These are phyloP conservation scores for Wickerhamomyces queroliae DNA, from an alignment of 805 yeast species.

Conservation along the genomic window DNA sequence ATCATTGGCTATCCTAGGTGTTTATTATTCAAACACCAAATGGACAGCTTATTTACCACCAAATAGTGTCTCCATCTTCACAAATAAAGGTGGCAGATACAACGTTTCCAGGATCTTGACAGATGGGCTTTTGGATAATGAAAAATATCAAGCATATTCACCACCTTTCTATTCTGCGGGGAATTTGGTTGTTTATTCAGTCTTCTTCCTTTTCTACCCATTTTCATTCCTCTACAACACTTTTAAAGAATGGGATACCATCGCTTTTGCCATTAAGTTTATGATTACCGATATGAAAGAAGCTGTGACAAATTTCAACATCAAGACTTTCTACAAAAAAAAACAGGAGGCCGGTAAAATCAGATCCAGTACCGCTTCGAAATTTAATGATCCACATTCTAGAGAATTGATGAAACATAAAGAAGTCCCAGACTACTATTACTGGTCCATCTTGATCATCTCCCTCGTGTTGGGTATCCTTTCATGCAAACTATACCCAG, in stretches of 20 bases:
- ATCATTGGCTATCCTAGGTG: constrained; percentile 27
- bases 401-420: constrained; percentile 45
- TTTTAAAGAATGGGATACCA: constrained; percentile 37
- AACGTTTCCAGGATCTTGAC: constrained; percentile 41
- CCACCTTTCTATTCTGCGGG: constrained; percentile 67
- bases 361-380: constrained; percentile 16
- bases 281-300: constrained; percentile 25
- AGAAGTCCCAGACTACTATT: constrained; percentile 51
- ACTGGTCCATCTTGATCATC: constrained; percentile 38
- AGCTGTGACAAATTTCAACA: constrained; percentile 6
- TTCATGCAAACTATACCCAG: constrained; percentile 37
- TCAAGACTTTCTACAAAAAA: neutral
- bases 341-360: neutral
- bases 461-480: constrained; percentile 38
- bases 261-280: constrained; percentile 31
- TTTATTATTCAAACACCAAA: constrained; percentile 35
- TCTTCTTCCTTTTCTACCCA: constrained; percentile 40
- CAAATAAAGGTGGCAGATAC: constrained; percentile 44
- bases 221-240: constrained; percentile 43
- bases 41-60: constrained; percentile 34
- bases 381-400: constrained; percentile 46
- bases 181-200: constrained; percentile 51
- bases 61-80: constrained; percentile 45
- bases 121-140: constrained; percentile 38
- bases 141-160: constrained; percentile 46